These are phyloP conservation scores for Solanum verrucosum DNA, from an alignment of 257 asterid species.

Conservation along the genomic window DNA sequence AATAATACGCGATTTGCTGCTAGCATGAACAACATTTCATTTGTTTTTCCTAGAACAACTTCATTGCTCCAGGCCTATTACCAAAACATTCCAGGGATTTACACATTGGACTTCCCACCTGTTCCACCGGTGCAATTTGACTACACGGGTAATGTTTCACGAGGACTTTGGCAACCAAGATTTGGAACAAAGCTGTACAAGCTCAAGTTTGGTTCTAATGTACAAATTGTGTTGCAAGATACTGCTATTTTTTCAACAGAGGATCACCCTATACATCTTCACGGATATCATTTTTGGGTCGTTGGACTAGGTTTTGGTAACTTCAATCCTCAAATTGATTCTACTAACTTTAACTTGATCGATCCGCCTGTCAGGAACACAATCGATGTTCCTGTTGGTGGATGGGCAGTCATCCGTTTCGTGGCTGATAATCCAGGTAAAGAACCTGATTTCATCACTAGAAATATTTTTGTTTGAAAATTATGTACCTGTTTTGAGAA, in stretches of 20 bases:
- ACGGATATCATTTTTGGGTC: slow-evolving; percentile 54
- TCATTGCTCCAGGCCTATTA: slow-evolving; percentile 52
- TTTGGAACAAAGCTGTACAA: slow-evolving; percentile 37
- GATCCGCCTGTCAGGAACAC: slow-evolving; percentile 65
- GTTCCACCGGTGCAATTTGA: slow-evolving; percentile 45
- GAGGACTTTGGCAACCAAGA: slow-evolving; percentile 36
- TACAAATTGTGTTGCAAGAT: slow-evolving; percentile 56
- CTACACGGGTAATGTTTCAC: slow-evolving; percentile 53
- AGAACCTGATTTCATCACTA: background rate
- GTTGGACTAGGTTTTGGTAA: slow-evolving; percentile 63
- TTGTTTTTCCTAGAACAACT: slow-evolving; percentile 29
- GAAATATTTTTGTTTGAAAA: background rate
- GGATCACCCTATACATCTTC: slow-evolving; percentile 65
- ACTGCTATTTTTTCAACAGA: slow-evolving; percentile 53
- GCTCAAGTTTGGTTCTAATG: slow-evolving; percentile 40
- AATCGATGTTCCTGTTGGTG: slow-evolving; percentile 54
- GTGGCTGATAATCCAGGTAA: slow-evolving; percentile 66
- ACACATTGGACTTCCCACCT: slow-evolving; percentile 46
- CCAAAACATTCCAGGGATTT: slow-evolving; percentile 35
- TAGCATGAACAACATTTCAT: slow-evolving; percentile 50
- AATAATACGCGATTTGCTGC: slow-evolving; percentile 51
- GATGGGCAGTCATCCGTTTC: slow-evolving; percentile 64
- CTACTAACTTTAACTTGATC: slow-evolving; percentile 35
- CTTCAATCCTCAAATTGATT: slow-evolving; percentile 33
- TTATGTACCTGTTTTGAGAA: background rate